Conservation (phyloP, 192 early-diverging fungal species). For the Coemansia nantahalensis region DNA sequence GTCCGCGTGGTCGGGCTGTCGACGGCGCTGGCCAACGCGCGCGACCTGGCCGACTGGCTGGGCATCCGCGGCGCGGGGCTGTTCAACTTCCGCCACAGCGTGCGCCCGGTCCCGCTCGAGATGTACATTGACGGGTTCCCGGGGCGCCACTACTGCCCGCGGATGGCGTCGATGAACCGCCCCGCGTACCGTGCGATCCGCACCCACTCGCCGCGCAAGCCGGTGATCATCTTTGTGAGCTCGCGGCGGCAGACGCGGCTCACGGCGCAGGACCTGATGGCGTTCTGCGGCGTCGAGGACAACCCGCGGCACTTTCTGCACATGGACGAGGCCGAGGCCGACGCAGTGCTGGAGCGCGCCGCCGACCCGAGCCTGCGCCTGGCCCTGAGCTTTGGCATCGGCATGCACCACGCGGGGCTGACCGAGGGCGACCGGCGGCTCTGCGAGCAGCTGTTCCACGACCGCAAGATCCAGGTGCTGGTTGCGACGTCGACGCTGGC, state of each 20-base stretch:
- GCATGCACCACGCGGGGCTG: slow-evolving; percentile 95
- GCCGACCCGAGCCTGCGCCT: slow-evolving; percentile 77
- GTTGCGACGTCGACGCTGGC: slow-evolving; percentile 95
- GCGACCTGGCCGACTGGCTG: slow-evolving; percentile 95
- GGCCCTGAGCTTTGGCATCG: slow-evolving; percentile 92
- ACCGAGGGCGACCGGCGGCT: slow-evolving; percentile 81
- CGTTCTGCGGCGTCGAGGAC: slow-evolving; percentile 89
- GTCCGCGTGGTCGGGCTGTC: slow-evolving; percentile 94
- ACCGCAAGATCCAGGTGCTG: slow-evolving; percentile 94
- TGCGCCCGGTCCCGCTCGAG: slow-evolving; percentile 95
- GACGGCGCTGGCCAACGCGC: slow-evolving; percentile 95
- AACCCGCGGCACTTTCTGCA: slow-evolving; percentile 87
- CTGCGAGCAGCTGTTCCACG: slow-evolving; percentile 91
- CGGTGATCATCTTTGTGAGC: slow-evolving; percentile 97
- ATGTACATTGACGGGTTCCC: slow-evolving; percentile 97
- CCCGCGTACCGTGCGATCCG: slow-evolving; percentile 93
- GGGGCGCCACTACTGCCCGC: slow-evolving; percentile 95
- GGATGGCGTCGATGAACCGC: slow-evolving; percentile 99
- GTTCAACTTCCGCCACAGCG: slow-evolving; percentile 96
- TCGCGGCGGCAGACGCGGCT: slow-evolving; percentile 95
- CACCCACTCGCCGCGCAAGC: slow-evolving; percentile 90
- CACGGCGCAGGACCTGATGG: slow-evolving; percentile 95
- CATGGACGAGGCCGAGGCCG: slow-evolving; percentile 78
- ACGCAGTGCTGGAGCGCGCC: slow-evolving; percentile 66
- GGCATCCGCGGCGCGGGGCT: slow-evolving; percentile 82